Conservation (phyloP, 768 basidiomycete species). For the Hygrophoropsis aurantiaca region DNA sequence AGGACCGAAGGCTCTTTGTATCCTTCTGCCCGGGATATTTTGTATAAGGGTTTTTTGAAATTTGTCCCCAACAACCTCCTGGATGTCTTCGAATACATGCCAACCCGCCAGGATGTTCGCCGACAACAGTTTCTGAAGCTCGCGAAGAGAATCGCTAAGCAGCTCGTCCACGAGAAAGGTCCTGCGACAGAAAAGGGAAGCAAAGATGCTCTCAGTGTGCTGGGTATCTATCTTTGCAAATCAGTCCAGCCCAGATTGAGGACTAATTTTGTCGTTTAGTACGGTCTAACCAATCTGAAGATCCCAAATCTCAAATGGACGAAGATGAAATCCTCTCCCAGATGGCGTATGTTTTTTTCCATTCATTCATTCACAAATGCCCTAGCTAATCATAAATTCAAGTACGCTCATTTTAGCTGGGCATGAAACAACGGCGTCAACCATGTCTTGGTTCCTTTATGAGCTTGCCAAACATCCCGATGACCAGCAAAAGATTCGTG, state of each 20-base stretch:
- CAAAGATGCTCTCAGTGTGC: constrained; percentile 35
- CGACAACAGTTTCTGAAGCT: constrained; percentile 22
- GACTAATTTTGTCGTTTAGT: constrained; percentile 11
- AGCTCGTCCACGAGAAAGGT: constrained; percentile 19
- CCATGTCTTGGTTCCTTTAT: constrained; percentile 12
- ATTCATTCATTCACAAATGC: constrained; percentile 22
- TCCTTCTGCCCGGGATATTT: constrained; percentile 17
- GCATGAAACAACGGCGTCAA: constrained; percentile 16
- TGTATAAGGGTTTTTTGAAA: constrained; percentile 28
- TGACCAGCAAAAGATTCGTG: constrained; percentile 12
- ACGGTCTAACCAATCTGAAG: constrained; percentile 29
- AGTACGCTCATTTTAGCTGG: constrained; percentile 17
- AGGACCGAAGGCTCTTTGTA: constrained; percentile 23
- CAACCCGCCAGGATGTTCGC: constrained; percentile 23
- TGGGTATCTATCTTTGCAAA: constrained; percentile 16
- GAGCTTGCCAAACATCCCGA: constrained; percentile 16
- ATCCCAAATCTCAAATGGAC: constrained; percentile 24
- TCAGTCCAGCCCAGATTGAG: background rate
- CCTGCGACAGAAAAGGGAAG: constrained; percentile 18
- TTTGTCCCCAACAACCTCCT: constrained; percentile 26
- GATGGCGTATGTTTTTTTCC: constrained; percentile 22
- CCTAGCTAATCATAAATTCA: constrained; percentile 21
- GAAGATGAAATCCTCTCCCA: constrained; percentile 33
- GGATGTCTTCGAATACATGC: constrained; percentile 24
- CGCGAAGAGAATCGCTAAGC: constrained; percentile 20